A percentile compares a stretch with the other conserved stretches of the same genome.
These are phyloP conservation scores for Neonectria coccinea DNA, from an alignment of 2,329 filamentous ascomycete genomes.

Conservation along the genomic window DNA sequence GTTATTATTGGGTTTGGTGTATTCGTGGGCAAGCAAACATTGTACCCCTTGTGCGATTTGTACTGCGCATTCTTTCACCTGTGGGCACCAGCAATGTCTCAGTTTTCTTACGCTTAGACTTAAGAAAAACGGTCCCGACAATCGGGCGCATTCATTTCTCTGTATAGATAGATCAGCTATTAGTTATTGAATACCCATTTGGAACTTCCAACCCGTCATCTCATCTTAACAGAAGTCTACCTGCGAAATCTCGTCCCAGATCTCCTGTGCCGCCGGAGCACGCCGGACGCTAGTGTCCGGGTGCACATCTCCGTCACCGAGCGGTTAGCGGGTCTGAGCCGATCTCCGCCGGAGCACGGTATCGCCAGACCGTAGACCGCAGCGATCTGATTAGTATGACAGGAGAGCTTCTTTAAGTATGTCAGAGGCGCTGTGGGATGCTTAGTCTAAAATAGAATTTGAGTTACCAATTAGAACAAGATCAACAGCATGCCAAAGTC, in stretches of 20 bases:
- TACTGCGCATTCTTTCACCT: not conserved
- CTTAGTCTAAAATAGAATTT: not conserved
- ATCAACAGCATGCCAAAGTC: not conserved
- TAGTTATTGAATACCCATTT: conserved; percentile 24
- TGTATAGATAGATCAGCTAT: conserved; percentile 15
- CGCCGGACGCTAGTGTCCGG: not conserved
- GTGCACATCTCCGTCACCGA: conserved; percentile 2
- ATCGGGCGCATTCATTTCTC: conserved; percentile 12
- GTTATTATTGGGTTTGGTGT: not conserved
- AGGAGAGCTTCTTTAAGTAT: not conserved
- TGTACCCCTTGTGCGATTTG: not conserved
- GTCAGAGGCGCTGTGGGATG: not conserved
- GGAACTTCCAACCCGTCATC: conserved; percentile 3
- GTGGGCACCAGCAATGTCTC: not conserved
- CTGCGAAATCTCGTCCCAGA: no score
- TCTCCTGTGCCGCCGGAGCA: not conserved
- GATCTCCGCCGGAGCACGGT: conserved; percentile 24
- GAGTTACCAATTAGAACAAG: not conserved
- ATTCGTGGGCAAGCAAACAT: conserved; percentile 12
- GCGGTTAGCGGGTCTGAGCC: conserved; percentile 6
- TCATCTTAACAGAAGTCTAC: not conserved
- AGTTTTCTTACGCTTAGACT: conserved; percentile 5
- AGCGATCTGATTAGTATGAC: not conserved
- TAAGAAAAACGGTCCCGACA: not conserved
- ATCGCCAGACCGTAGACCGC: not conserved